Evolutionary conservation across 2,329 filamentous ascomycete genomes (phyloP), one percentile per base, ranked within the genome.

Genomic region (Arthrobotrys entomopaga): DNA sequence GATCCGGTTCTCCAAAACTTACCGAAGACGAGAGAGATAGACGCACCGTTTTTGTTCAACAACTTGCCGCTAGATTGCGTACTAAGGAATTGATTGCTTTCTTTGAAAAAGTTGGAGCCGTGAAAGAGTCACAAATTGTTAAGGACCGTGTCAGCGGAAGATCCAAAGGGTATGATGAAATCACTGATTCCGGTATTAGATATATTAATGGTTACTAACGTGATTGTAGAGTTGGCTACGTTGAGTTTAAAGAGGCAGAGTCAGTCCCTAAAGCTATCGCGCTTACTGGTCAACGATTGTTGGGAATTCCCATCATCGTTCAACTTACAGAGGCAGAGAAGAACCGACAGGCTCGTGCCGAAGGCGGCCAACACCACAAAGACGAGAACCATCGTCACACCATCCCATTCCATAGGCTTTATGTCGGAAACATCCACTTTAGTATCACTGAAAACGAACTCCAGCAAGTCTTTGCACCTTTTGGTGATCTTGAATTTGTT

Each of bases 401-500:
- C 75, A 90, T 96, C 72, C 95, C 95, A 22, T 98, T 98, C 85
- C 95, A 99, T 83, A 91, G 96, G 78, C 90, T 99, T 73, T 99
- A 98, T 82, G 94, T 99, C 78, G 95, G 95, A 83, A 99, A 99
- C 82, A 98, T 99, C 79, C 95, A 99, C 85, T 99, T 99, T 87
- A 97, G 93, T 82, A 96, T 99, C 81, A 97, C 93, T 81, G 95
- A 99, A 83, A 89, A 90, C 82, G 96, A 99, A 83, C 85, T 99
- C 77, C 90, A 94, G 85, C 93, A 94, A 81, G 93, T 99, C 75
- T 99, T 99, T 82, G 92, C 96, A 83, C 94, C 95, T 0, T 99
- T 97, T 82, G 95, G 95, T 79, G 93, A 97, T 84, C 89, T 99
- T 70, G 95, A 98, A 81, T 97, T 97, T 82, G 93, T 97, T 71